A percentile compares a stretch with the other conserved stretches of the same genome.
Conservation (phyloP, 192 early-diverging fungal species). For the Jimgerdemannia lactiflua region DNA sequence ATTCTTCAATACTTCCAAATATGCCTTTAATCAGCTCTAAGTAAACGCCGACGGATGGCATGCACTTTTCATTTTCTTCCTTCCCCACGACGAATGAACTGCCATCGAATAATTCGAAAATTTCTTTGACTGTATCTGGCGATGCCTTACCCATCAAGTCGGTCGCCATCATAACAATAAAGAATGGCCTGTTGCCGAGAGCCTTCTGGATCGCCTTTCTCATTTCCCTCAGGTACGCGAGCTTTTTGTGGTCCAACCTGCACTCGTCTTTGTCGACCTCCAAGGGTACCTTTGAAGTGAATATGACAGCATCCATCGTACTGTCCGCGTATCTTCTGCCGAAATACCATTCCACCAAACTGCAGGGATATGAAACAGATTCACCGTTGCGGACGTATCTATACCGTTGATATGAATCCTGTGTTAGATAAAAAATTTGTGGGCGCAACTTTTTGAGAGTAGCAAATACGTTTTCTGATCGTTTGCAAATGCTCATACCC, state of each 20-base stretch:
- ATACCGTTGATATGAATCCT: background rate
- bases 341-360: background rate
- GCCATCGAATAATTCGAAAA: background rate
- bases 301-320: background rate
- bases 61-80: background rate
- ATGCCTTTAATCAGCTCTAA: no score
- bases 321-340: no score
- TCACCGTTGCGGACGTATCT: background rate
- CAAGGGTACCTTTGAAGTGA: background rate
- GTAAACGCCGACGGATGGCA: background rate
- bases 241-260: background rate
- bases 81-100: background rate
- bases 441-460: background rate
- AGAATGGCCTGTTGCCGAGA: background rate
- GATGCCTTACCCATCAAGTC: background rate
- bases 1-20: no score
- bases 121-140: background rate
- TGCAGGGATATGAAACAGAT: background rate
- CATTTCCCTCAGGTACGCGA: background rate
- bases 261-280: background rate
- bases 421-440: no score
- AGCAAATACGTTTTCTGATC: background rate
- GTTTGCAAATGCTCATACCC: background rate
- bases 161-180: background rate
- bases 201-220: background rate